Percentiles rank a stretch among this genome's conserved stretches.
Evolutionary conservation across 192 early-diverging fungal species (phyloP).

Genomic region (Coemansia sp.): DNA sequence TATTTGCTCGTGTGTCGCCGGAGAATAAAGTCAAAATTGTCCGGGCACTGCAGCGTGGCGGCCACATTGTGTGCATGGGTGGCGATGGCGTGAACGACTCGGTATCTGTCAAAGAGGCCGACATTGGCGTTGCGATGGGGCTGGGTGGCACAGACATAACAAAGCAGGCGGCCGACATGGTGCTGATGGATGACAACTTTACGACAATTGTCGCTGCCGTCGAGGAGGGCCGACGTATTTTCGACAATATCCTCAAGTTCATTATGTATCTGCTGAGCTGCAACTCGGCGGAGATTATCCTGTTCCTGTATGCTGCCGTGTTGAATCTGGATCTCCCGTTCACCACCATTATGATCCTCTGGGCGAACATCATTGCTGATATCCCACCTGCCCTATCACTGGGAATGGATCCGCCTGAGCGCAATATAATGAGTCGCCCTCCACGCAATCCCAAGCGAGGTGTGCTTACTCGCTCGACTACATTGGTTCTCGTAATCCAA

Average conservation of each 20-base stretch:
- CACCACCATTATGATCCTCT: constrained; percentile 91
- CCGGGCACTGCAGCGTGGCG: constrained; percentile 77
- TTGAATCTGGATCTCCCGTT: constrained; percentile 83
- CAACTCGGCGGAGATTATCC: constrained; percentile 93
- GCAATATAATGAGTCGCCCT: constrained; percentile 77
- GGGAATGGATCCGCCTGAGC: constrained; percentile 86
- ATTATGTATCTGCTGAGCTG: constrained; percentile 92
- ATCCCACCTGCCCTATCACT: constrained; percentile 94
- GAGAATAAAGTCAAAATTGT: constrained; percentile 98
- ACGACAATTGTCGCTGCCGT: constrained; percentile 93
- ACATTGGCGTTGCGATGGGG: constrained; percentile 98
- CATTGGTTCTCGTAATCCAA: constrained; percentile 69
- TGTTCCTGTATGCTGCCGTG: constrained; percentile 76
- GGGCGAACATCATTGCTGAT: constrained; percentile 98
- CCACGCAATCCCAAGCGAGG: constrained; percentile 76
- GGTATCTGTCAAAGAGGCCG: constrained; percentile 92
- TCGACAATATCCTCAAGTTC: constrained; percentile 98
- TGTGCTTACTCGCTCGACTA: constrained; percentile 67
- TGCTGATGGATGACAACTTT: constrained; percentile 94
- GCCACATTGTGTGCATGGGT: constrained; percentile 84
- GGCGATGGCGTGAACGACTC: constrained; percentile 98
- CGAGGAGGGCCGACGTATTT: constrained; percentile 90
- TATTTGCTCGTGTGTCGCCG: constrained; percentile 94
- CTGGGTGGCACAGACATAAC: constrained; percentile 94
- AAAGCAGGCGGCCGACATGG: constrained; percentile 97